Percentiles rank a stretch among this genome's conserved stretches.
Conservation (phyloP, 345 rosid species). For the Chamaenerion angustifolium region DNA sequence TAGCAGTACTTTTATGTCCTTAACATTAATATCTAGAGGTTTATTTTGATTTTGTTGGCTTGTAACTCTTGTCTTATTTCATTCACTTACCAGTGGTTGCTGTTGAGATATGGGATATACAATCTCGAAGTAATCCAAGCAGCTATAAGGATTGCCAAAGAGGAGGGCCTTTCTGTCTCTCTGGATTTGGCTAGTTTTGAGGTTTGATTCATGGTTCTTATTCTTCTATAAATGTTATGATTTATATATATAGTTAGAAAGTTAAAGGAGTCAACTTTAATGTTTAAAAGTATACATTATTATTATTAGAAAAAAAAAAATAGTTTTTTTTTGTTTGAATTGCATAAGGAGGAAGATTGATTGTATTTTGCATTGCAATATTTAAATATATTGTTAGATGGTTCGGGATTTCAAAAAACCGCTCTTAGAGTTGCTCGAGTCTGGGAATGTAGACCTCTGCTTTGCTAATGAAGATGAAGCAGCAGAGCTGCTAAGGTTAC, state of each 20-base stretch:
- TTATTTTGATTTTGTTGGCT: not conserved
- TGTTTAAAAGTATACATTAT: no score
- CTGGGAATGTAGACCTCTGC: slow-evolving; percentile 82
- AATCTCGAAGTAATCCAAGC: slow-evolving; percentile 64
- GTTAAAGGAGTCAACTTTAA: no score
- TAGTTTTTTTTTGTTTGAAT: no score
- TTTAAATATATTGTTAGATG: slow-evolving; percentile 37
- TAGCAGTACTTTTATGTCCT: no score
- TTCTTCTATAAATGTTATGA: not conserved
- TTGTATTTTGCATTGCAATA: not conserved
- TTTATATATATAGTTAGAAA: no score
- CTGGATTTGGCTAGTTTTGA: slow-evolving; percentile 98
- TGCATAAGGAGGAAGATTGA: no score
- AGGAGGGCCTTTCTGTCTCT: slow-evolving; percentile 68
- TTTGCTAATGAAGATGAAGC: slow-evolving; percentile 99
- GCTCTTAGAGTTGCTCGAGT: slow-evolving; percentile 57
- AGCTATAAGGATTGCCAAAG: slow-evolving; percentile 70
- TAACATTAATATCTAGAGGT: no score
- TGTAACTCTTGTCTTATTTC: not conserved
- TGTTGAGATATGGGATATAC: slow-evolving; percentile 58
- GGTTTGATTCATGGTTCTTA: slow-evolving; percentile 26
- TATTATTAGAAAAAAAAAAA: no score
- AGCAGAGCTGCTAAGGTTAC: slow-evolving; percentile 54
- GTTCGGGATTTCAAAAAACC: slow-evolving; percentile 57
- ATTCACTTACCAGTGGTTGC: slow-evolving; percentile 57